phyloP scores from a whole-genome alignment of 306 rosid genomes.

The Citrullus amarus region DNA sequence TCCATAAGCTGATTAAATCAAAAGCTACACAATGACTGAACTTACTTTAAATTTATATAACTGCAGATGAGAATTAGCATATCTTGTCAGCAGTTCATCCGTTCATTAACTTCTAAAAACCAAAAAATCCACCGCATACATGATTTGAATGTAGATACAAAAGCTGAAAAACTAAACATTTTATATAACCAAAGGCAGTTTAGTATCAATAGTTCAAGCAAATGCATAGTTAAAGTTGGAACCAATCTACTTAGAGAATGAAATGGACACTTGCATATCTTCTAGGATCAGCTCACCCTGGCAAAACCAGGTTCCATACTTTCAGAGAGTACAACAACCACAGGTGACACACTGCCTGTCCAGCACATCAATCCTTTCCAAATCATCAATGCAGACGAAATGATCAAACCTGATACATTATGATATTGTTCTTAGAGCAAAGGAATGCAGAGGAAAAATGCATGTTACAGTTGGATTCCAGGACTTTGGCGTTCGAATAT shows the following conservation, averaged over 20 bases:
- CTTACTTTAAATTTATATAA: too few relatives aligned
- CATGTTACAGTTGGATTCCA: background rate
- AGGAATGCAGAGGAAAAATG: background rate
- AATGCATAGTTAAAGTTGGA: background rate
- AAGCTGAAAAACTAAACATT: background rate
- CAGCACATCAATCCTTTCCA: slow-evolving; percentile 66
- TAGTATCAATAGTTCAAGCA: background rate
- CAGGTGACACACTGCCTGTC: slow-evolving; percentile 71
- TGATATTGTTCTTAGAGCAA: background rate
- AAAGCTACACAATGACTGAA: too few relatives aligned
- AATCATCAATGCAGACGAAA: slow-evolving; percentile 48
- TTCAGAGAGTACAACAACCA: slow-evolving; percentile 63
- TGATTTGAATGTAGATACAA: background rate
- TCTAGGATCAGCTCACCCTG: slow-evolving; percentile 30
- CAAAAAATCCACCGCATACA: background rate
- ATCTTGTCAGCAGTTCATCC: background rate
- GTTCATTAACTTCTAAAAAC: background rate
- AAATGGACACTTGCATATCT: background rate
- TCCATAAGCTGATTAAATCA: background rate
- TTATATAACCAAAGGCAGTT: background rate
- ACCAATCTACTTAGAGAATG: background rate
- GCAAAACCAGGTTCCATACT: slow-evolving; percentile 93
- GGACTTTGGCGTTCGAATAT: background rate
- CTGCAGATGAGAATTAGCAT: background rate
- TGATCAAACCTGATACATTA: slow-evolving; percentile 43